Evolutionary conservation across 2,329 filamentous ascomycete genomes (phyloP), one percentile per base, ranked within the genome.

Genomic region (Penicillium sp.): DNA sequence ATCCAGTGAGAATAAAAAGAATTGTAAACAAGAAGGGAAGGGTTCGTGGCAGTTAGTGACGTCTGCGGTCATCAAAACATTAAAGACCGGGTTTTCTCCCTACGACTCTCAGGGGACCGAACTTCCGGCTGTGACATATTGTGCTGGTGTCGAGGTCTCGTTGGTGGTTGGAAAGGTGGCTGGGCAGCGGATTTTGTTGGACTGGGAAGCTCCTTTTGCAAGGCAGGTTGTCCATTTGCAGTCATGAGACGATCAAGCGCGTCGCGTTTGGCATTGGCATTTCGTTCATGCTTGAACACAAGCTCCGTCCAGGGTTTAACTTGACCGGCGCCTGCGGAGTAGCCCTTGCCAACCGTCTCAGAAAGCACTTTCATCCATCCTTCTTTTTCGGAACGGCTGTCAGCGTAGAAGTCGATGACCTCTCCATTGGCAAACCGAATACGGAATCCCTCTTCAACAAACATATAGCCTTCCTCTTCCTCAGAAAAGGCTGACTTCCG

Each of bases 401-500:
- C 93, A 68, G 93, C 94, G 69, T 99, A 97, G 72, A 97, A 97
- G 78, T 97, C 93, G 69, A 99, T 99, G 61, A 96, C 86, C 76
- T 99, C 94, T 60, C 94, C 94, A 68, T 99, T 99, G 71, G 90
- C 95, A 75, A 99, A 99, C 57, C 93, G 91, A 71, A 99, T 96
- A 42, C 94, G 90, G 87, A 99, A 99, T 2, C 94, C 94, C 71
- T 99, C 94, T 73, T 99, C 94, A 53, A 99, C 93, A 71, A 99
- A 99, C 89, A 97, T 96, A 79, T 99, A 99, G 43, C 94, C 94
- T 71, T 99, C 94, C 75, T 99, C 94, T 63, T 99, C 94, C 73
- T 97, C 94, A 1, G 93, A 92, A 72, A 99, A 99, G 11, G 90
- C 94, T 33, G 92, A 97, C 72, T 95, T 91, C 56, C 94, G 88